Conservation (phyloP, 441 rosid species). For the Adansonia grandidieri region DNA sequence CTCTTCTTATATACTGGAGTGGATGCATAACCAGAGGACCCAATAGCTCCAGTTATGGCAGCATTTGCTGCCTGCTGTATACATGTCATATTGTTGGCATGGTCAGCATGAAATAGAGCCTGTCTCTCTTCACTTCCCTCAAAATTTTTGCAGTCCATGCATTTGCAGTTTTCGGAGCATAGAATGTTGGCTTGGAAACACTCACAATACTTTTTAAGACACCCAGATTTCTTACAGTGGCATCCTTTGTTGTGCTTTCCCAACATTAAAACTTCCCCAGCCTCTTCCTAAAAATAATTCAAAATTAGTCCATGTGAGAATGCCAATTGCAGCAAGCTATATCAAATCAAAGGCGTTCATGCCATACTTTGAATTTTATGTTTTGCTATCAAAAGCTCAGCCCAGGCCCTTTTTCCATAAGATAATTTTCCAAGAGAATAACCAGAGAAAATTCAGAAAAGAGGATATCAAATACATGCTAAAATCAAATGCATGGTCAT, state of each 20-base stretch:
- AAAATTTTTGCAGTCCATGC: constrained; percentile 87
- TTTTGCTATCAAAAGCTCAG: not conserved
- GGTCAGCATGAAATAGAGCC: constrained; percentile 71
- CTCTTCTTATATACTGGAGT: constrained; percentile 74
- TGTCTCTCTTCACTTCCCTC: constrained; percentile 85
- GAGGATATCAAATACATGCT: constrained; percentile 8
- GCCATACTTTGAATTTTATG: not conserved
- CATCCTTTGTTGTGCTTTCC: constrained; percentile 97
- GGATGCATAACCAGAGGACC: constrained; percentile 91
- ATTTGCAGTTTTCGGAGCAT: constrained; percentile 92
- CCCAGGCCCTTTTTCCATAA: not conserved
- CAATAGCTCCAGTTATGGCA: constrained; percentile 97
- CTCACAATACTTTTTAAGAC: constrained; percentile 96
- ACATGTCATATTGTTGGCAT: constrained; percentile 76
- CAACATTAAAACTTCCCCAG: constrained; percentile 56
- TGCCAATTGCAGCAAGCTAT: constrained; percentile 3
- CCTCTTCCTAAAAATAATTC: constrained; percentile 60
- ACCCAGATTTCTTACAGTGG: constrained; percentile 95
- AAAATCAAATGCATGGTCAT: not conserved
- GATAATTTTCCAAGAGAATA: not conserved
- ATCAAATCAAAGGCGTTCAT: not conserved
- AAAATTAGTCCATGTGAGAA: not conserved
- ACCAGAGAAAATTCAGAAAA: constrained; percentile 14
- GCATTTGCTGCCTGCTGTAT: constrained; percentile 99
- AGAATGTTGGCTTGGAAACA: constrained; percentile 91